phyloP scores from a whole-genome alignment of 257 asterid genomes.

The Ocimum tenuiflorum region DNA sequence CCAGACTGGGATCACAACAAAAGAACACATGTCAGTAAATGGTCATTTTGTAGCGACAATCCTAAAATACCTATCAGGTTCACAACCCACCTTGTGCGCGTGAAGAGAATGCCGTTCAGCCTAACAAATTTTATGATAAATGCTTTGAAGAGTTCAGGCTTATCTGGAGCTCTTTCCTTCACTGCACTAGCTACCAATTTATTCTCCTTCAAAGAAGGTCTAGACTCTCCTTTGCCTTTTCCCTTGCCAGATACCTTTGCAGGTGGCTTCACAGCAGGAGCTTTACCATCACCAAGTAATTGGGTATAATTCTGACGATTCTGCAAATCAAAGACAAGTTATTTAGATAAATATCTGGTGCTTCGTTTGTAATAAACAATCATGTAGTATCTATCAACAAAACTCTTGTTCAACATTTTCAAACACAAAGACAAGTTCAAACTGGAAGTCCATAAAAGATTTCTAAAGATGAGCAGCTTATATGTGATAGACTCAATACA shows the following conservation, averaged over 20 bases:
- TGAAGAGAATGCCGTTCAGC: constrained; percentile 78
- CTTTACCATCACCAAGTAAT: constrained; percentile 53
- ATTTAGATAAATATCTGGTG: background rate
- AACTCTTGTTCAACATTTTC: background rate
- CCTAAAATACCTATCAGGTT: background rate
- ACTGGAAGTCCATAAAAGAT: constrained; percentile 4
- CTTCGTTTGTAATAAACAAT: background rate
- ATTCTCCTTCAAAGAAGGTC: constrained; percentile 37
- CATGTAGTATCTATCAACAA: background rate
- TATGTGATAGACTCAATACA: background rate
- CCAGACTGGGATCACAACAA: constrained; percentile 57
- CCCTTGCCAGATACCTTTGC: constrained; percentile 45
- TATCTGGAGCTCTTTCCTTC: constrained; percentile 37
- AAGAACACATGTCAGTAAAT: constrained; percentile 12
- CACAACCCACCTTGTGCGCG: constrained; percentile 75
- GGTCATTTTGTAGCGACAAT: background rate
- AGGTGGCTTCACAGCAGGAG: constrained; percentile 36
- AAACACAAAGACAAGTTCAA: background rate
- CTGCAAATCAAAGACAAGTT: constrained; percentile 37
- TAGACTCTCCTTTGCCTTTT: constrained; percentile 57
- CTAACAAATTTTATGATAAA: constrained; percentile 68
- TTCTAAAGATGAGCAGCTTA: background rate
- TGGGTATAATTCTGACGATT: constrained; percentile 61
- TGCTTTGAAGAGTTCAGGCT: constrained; percentile 43
- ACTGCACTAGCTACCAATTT: constrained; percentile 35